Conservation (phyloP, 1,139 yeast genomes). For the Nakaseomyces sp. region DNA sequence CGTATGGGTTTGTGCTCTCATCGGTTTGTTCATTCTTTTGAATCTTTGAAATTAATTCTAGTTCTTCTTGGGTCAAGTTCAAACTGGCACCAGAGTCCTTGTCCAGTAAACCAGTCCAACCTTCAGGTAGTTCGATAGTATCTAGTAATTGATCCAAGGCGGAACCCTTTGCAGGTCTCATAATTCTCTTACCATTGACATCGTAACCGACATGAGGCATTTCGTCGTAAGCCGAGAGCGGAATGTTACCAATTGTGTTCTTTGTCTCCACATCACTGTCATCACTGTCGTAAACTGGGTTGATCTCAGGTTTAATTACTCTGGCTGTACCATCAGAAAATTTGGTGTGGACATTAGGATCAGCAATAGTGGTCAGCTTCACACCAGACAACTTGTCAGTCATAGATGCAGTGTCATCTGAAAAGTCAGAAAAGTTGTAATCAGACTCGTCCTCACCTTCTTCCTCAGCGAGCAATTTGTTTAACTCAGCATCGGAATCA, state of each 20-base stretch:
- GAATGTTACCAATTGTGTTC: constrained; percentile 90
- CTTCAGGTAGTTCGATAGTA: constrained; percentile 87
- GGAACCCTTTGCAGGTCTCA: constrained; percentile 97
- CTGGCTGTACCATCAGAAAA: constrained; percentile 78
- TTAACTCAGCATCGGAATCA: constrained; percentile 57
- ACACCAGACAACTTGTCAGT: constrained; percentile 50
- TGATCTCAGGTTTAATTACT: constrained; percentile 75
- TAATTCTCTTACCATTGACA: constrained; percentile 92
- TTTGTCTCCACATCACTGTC: constrained; percentile 79
- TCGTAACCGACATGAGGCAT: constrained; percentile 97
- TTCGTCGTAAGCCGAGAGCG: constrained; percentile 87
- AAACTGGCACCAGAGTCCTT: constrained; percentile 82
- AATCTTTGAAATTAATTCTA: constrained; percentile 78
- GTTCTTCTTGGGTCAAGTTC: constrained; percentile 80
- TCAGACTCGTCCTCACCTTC: constrained; percentile 32
- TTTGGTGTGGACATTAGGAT: constrained; percentile 39
- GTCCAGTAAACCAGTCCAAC: constrained; percentile 96
- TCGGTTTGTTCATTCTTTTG: constrained; percentile 81
- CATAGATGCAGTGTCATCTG: constrained; percentile 39
- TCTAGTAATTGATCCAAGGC: constrained; percentile 88
- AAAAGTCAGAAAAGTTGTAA: constrained; percentile 27
- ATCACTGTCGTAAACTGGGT: constrained; percentile 87
- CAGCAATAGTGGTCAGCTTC: constrained; percentile 43
- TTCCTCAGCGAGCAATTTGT: constrained; percentile 47
- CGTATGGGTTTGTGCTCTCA: constrained; percentile 76